Percentiles rank a stretch among this genome's conserved stretches.
These are phyloP conservation scores for Thermothielavioides terrestris DNA, from an alignment of 495 filamentous ascomycete genomes.

Conservation along the genomic window DNA sequence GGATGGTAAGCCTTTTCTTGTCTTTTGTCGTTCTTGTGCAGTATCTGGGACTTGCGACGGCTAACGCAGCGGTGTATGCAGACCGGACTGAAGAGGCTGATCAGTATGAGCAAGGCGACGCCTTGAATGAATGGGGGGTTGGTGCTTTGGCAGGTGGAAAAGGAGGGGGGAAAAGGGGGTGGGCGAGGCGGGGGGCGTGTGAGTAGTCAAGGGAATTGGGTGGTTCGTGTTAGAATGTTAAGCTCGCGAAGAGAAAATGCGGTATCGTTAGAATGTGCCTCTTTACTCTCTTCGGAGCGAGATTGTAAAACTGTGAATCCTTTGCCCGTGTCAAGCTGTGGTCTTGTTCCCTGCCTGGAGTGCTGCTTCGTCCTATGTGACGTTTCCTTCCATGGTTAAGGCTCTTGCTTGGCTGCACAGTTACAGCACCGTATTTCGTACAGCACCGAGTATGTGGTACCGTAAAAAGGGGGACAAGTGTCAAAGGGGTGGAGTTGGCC, in stretches of 20 bases:
- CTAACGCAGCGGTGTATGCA: conserved; percentile 26
- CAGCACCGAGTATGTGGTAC: too few species aligned
- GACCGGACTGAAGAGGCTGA: conserved; percentile 86
- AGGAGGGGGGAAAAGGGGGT: not conserved
- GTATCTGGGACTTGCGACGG: not conserved
- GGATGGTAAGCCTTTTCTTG: conserved; percentile 71
- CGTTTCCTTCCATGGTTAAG: too few species aligned
- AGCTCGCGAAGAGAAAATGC: conserved; percentile 1
- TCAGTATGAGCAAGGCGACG: conserved; percentile 82
- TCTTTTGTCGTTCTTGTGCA: conserved; percentile 18
- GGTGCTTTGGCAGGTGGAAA: not conserved
- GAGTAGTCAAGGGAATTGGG: too few species aligned
- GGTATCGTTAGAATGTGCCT: too few species aligned
- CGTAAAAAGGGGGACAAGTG: not conserved
- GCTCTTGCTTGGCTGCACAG: too few species aligned
- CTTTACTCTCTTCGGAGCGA: too few species aligned
- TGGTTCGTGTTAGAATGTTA: conserved; percentile 3
- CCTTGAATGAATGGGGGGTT: conserved; percentile 24
- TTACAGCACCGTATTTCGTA: too few species aligned
- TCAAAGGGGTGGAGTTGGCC: not conserved
- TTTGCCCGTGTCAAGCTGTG: too few species aligned
- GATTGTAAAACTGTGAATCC: too few species aligned
- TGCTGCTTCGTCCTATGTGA: too few species aligned
- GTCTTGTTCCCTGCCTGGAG: too few species aligned
- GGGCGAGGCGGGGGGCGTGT: not conserved